Evolutionary conservation across 2,329 filamentous ascomycete species (phyloP).

Genomic region (Cercospora beticola): DNA sequence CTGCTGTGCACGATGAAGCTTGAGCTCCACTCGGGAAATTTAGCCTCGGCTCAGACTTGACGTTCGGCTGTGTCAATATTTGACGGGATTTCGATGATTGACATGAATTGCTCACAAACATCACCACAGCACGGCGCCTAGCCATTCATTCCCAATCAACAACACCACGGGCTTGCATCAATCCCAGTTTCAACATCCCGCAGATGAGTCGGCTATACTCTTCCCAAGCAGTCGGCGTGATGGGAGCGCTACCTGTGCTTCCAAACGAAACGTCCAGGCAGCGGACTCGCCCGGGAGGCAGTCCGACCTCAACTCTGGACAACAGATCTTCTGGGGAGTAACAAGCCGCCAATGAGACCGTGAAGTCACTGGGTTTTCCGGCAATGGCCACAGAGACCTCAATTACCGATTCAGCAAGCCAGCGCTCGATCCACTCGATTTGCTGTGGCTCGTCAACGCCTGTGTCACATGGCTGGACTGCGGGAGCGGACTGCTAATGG

Average conservation of each 20-base stretch:
- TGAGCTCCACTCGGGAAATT: constrained; percentile 12
- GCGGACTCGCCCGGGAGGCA: neutral
- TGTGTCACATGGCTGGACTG: too few species aligned
- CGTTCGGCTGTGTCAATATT: neutral
- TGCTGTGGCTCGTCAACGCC: too few species aligned
- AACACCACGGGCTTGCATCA: neutral
- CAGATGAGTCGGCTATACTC: neutral
- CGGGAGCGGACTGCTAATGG: too few species aligned
- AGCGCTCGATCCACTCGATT: too few species aligned
- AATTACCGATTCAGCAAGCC: too few species aligned
- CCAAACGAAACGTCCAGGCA: neutral
- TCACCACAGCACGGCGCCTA: too few species aligned
- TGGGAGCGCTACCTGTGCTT: neutral
- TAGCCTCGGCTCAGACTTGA: neutral
- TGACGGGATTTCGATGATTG: neutral
- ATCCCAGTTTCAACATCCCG: neutral
- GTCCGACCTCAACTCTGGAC: too few species aligned
- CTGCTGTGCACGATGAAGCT: constrained; percentile 23
- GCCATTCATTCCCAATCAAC: neutral
- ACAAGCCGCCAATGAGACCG: too few species aligned
- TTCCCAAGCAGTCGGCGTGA: neutral
- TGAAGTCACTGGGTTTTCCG: too few species aligned
- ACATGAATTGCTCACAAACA: neutral
- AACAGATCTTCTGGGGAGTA: too few species aligned
- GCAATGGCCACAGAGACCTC: too few species aligned